Evolutionary conservation across 495 filamentous ascomycete genomes (phyloP), one percentile per base, ranked within the genome.

Genomic region (Copromyces sp.): DNA sequence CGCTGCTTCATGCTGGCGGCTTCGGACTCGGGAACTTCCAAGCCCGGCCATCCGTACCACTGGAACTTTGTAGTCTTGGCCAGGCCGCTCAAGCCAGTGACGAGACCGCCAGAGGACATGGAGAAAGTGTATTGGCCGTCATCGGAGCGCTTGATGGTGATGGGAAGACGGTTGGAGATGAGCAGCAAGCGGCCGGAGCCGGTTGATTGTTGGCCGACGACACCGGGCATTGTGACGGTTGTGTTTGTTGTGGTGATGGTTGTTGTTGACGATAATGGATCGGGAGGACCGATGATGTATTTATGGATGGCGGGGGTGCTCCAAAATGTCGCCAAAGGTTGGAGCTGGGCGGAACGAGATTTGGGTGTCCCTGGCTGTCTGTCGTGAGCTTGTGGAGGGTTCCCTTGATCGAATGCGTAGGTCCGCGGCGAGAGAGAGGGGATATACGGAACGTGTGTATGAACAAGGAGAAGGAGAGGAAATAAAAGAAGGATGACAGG

Each of bases 21-120:
- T 76, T 95, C 92, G 29, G 82, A 86, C 71, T 93, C 91, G 61
- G 92, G 92, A 38, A 94, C 87, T 77, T 97, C 92, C 71, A 97
- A 79, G 39, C 95, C 95, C 9, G 95, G 94, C 95, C 95, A 99
- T 73, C 95, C 95, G 81, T 97, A 98, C 95, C 95, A 99, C 80
- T 93, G 90, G 83, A 97, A 98, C 59, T 90, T 95, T 12, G 93
- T 97, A 9, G 92, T 89, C 80, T 97, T 97, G 74, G 92, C 91
- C 75, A 99, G 82, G 24, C 95, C 95, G 74, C 91, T 94, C 70
- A 99, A 81, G 2, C 94, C 95, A 44, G 91, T 97, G 70, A 99
- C 94, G 44, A 99, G 87, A 16, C 95, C 95, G 71, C 95, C 95
- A 8, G 95, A 97, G 16, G 94, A 97, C 92, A 97, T 97, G 80